Evolutionary conservation across 768 basidiomycete genomes (phyloP), one percentile per base, ranked within the genome.

Genomic region (Tricholoma terreum): DNA sequence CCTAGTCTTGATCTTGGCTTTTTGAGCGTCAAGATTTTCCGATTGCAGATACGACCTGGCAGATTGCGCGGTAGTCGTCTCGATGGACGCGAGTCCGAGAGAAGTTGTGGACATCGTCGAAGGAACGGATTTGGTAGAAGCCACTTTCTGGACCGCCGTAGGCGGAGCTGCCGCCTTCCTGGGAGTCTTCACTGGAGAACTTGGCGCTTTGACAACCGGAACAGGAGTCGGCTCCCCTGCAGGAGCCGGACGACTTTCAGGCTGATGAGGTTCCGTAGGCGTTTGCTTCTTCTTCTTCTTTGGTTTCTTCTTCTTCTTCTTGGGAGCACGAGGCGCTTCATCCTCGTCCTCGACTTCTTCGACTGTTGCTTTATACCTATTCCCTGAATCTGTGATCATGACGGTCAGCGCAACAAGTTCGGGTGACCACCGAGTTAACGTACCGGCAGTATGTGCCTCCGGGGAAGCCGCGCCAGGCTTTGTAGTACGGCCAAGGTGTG

Each of bases 271-370:
- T 33, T 63, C 66, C 15, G 52, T 61, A 34, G 71, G 50, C 4
- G 71, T 58, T 17, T 73, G 54, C 61, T 81, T 81, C 69, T 82
- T 84, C 71, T 86, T 89, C 68, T 89, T 91, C 75, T 87, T 90
- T 19, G 80, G 73, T 71, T 89, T 67, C 63, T 89, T 89, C 48
- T 77, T 71, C 2, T 90, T 66, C 66, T 90, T 89, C 46, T 77
- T 71, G 1, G 69, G 49, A 2, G 73, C 63, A 0, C 67, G 48
- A 27, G 65, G 54, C 1, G 69, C 71, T 4, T 79, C 80, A 33
- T 83, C 86, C 65, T 87, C 88, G 50, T 90, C 90, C 50, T 88
- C 86, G 0, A 83, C 85, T 40, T 92, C 88, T 63, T 90, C 89
- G 8, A 87, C 77, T 0, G 86, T 87, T 12, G 80, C 76, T 64